phyloP scores from a whole-genome alignment of 768 basidiomycete genomes.

The Boletus rubropictus region DNA sequence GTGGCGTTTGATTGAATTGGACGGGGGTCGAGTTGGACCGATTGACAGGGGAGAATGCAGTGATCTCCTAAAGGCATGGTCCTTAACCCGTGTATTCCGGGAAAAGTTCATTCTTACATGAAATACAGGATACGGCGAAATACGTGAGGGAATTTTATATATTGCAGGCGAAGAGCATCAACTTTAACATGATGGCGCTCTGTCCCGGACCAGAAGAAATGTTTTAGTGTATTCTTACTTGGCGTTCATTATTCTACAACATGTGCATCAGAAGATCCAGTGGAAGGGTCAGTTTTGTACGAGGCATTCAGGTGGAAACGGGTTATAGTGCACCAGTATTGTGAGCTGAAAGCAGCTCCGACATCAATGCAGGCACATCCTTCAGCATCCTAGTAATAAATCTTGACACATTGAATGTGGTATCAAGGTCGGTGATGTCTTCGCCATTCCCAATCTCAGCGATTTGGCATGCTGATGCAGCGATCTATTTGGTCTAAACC shows the following conservation, averaged over 20 bases:
- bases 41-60: slow-evolving; percentile 67
- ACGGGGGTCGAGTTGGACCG: slow-evolving; percentile 73
- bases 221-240: slow-evolving; percentile 7
- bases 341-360: slow-evolving; percentile 24
- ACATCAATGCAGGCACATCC: slow-evolving; percentile 29
- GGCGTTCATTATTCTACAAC: slow-evolving; percentile 4
- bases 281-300: neutral
- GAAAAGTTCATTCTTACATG: neutral
- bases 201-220: slow-evolving; percentile 25
- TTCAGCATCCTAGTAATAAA: slow-evolving; percentile 29
- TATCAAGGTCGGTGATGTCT: slow-evolving; percentile 30
- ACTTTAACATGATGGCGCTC: slow-evolving; percentile 47
- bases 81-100: neutral
- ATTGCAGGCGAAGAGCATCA: slow-evolving; percentile 32
- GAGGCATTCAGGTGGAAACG: neutral
- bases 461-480: slow-evolving; percentile 28
- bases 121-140: slow-evolving; percentile 40
- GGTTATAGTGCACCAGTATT: neutral
- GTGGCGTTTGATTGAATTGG: slow-evolving; percentile 71
- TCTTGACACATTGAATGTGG: slow-evolving; percentile 27
- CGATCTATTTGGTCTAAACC: slow-evolving; percentile 18
- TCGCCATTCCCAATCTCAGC: slow-evolving; percentile 32
- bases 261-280: neutral
- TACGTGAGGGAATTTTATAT: slow-evolving; percentile 42
- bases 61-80: slow-evolving; percentile 51